phyloP scores from a whole-genome alignment of 441 rosid species.

The Mallotus repandus region DNA sequence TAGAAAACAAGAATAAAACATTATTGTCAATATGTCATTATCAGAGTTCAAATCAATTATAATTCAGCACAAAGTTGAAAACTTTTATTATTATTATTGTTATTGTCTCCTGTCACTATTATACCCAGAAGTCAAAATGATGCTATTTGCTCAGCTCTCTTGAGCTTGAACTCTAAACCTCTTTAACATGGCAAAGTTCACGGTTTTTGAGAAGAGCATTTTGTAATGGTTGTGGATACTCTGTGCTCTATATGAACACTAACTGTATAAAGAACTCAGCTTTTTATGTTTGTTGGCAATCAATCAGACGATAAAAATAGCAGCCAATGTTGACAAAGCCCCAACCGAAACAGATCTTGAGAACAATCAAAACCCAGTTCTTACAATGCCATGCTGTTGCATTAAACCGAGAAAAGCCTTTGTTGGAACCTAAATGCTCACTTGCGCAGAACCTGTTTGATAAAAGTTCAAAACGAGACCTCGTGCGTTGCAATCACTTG shows the following conservation, averaged over 20 bases:
- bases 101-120: too few relatives aligned
- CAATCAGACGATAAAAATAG: not conserved
- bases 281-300: not conserved
- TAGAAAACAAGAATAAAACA: not conserved
- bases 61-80: not conserved
- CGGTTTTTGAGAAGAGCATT: too few relatives aligned
- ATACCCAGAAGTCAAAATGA: too few relatives aligned
- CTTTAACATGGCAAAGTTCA: too few relatives aligned
- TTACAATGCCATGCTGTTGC: slow-evolving; percentile 8
- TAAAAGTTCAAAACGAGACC: slow-evolving; percentile 39
- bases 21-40: not conserved
- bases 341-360: slow-evolving; percentile 21
- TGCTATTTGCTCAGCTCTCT: too few relatives aligned
- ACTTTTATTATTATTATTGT: not conserved
- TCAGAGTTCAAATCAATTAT: not conserved
- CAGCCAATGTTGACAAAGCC: slow-evolving; percentile 16
- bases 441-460: slow-evolving; percentile 49
- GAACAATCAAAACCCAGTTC: slow-evolving; percentile 12
- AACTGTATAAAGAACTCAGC: not conserved
- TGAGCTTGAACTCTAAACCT: too few relatives aligned
- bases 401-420: not conserved
- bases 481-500: slow-evolving; percentile 31
- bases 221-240: too few relatives aligned
- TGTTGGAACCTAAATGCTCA: not conserved
- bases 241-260: too few relatives aligned